Evolutionary conservation across 257 asterid genomes (phyloP), one percentile per base, ranked within the genome.

Genomic region (Hygrophila difformis): DNA sequence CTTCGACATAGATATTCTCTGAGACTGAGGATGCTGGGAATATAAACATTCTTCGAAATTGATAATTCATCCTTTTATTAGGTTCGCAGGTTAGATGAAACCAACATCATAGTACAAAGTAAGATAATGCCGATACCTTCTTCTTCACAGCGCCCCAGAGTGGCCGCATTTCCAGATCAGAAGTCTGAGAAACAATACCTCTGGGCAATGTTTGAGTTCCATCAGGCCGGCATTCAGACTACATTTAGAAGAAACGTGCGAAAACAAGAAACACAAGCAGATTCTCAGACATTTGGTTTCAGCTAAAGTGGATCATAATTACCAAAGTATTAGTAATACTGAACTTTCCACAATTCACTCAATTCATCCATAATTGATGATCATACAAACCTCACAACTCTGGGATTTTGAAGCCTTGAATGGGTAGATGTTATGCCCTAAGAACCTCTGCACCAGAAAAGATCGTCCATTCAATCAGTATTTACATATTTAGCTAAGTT

Each of bases 141-240:
- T 51, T 59, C 49, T 59, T 49, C 4, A 76, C 60, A 39, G 74
- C 46, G 18, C 87, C 83, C 71, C 69, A 59, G 3, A 83, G 75
- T 1, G 83, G 69, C 45, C 67, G 70, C 93, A 75, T 79, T 60
- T 79, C 85, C 45, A 84, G 48, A 62, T 79, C 75, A 39, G 88
- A 49, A 8, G 88, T 74, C 51, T 43, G 37, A 16, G 72, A 54
- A 44, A 79, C 72, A 52, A 84, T 77, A 11, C 88, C 85, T 49
- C 70, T 64, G 21, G 94, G 94, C 63, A 84, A 59, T 15, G 75
- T 55, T 67, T 63, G 81, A 21, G 79, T 74, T 49, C 93, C 94
- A 49, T 61, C 72, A 35, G 71, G 70, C 66, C 69, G 70, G 77
- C 79, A 72, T 51, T 65, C 63, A 39, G 55, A 36, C 94, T 79